Base-by-base conservation (phyloP, 2,329 filamentous ascomycete genomes). In the Penicillium sp. region DNA sequence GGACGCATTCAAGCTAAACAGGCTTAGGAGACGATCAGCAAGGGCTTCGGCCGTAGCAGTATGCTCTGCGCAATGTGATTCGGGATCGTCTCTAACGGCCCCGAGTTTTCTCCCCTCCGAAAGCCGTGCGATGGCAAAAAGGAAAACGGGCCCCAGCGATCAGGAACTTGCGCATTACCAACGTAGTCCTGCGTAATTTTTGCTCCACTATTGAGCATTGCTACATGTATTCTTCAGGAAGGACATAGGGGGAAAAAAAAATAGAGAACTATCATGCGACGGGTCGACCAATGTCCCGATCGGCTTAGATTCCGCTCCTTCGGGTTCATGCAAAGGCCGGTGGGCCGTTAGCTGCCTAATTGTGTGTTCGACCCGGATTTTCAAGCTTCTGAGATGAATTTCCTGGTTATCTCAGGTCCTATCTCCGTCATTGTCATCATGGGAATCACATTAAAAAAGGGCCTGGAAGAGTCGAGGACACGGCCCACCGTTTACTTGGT, bases 101-200 rank as follows among this genome's bases (percentile, higher is more conserved):
- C 61, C 61, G 61, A 64, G 60, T 60, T 63, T 64, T 63, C 55
- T 63, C 60, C 55, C 47, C 54, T 51, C 54, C 53, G 57, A 58
- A 43, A 58, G 54, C 49, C 57, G 51, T 49, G 23, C 45, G 49
- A 57, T 47, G 42, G 43, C 42, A 46, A 44, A 38, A 38, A 26
- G 5, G 7, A 26, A 26, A 38, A 21, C 34, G 16, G 42, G n/a
- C 47, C 39, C 43, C 47, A 47, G 23, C 16, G 34, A 39, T 39
- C 18, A 21, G 36, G 36, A 39, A 39, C 18, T 21, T 21, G 36
- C 15, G 36, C 16, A 18, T 10, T 21, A 13, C 10, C 31, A 15
- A 33, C 31, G 31, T 13, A 12, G 18, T 39, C 36, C 34, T 39
- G 16, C 36, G 9, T 39, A 21, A 23, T 21, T 21, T 21, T 21